These are phyloP conservation scores for Alternaria incomplexa DNA, from an alignment of 2,329 filamentous ascomycete genomes.

Conservation along the genomic window DNA sequence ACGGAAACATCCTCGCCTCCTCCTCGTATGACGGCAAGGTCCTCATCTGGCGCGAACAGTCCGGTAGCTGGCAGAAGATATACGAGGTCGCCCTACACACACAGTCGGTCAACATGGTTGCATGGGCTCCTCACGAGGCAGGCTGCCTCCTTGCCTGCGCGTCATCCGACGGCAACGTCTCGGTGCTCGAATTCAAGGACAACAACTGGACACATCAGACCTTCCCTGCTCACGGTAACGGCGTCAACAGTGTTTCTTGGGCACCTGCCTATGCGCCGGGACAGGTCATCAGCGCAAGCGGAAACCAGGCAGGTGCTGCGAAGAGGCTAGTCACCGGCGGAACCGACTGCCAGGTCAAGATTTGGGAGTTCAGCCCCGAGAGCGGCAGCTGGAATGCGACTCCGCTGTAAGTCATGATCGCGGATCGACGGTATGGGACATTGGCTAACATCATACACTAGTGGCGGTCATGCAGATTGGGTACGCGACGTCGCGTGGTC, in stretches of 20 bases:
- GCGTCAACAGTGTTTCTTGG: conserved; percentile 96
- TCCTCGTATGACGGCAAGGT: conserved; percentile 98
- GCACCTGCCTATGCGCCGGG: conserved; percentile 85
- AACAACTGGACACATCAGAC: conserved; percentile 89
- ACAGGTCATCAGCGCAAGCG: conserved; percentile 76
- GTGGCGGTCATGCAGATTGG: conserved; percentile 93
- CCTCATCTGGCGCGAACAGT: conserved; percentile 94
- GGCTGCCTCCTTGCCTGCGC: conserved; percentile 95
- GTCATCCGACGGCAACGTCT: conserved; percentile 90
- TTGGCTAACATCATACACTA: conserved; percentile 13
- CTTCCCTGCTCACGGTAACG: conserved; percentile 90
- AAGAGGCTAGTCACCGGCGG: conserved; percentile 93
- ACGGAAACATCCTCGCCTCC: conserved; percentile 95
- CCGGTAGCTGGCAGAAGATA: conserved; percentile 69
- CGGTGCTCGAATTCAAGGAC: conserved; percentile 95
- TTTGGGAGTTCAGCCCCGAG: conserved; percentile 77
- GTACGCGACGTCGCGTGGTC: conserved; percentile 98
- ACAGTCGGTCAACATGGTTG: conserved; percentile 93
- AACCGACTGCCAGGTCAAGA: conserved; percentile 89
- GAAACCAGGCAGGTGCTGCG: conserved; percentile 61
- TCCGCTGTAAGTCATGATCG: conserved; percentile 52
- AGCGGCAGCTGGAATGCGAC: conserved; percentile 59
- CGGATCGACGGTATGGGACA: not conserved
- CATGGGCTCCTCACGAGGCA: conserved; percentile 96
- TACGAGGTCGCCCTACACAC: conserved; percentile 95